Base-by-base conservation (phyloP, 108 stramenopile genomes). In the Nannochloropsis oceanica region DNA sequence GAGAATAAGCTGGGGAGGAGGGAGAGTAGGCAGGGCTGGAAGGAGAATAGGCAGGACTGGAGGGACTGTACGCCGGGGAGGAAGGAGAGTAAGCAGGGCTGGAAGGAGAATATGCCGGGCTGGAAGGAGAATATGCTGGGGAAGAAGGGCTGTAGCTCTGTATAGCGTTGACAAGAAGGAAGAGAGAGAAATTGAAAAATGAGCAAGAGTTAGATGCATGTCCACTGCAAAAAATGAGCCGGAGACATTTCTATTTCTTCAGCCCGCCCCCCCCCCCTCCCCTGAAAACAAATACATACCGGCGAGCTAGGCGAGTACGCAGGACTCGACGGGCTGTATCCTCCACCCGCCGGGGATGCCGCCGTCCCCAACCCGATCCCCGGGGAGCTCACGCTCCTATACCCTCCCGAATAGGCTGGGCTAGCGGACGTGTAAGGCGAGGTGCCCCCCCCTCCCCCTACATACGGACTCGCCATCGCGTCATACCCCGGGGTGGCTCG, bases 1-100 rank as follows among this genome's bases (percentile, higher is more conserved):
- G 82, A 43, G 84, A 85, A 43, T 88, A 82, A 44, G 80, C 81
- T 22, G 85, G 85, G 1, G 80, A 73, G 0, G 85, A 46, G 12
- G 89, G 86, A 11, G 59, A 79, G 44, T 89, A 87, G 2, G 86
- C 86, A 18, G 89, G 86, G 12, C 87, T 86, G 24, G 81, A 90
- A 12, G 92, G 92, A 26, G 90, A 90, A 89, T 95, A 96, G n/a
- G 93, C 94, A 11, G 97, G 97, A 79, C 90, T 91, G 25, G 95
- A 95, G 1, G 93, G 93, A 80, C 88, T 90, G 91, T 93, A 93
- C 25, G 91, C 90, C 46, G 92, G 92, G n/a, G 84, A 85, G 22
- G 85, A 73, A 73, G 59, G 59, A n/a, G 59, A 73, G 9, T 73
- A 73, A n/a, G 59, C 59, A 18, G 59, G 59, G n/a, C 59, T 73